Conservation (phyloP, 2,329 filamentous ascomycete genomes). For the Calonectria crousiana region DNA sequence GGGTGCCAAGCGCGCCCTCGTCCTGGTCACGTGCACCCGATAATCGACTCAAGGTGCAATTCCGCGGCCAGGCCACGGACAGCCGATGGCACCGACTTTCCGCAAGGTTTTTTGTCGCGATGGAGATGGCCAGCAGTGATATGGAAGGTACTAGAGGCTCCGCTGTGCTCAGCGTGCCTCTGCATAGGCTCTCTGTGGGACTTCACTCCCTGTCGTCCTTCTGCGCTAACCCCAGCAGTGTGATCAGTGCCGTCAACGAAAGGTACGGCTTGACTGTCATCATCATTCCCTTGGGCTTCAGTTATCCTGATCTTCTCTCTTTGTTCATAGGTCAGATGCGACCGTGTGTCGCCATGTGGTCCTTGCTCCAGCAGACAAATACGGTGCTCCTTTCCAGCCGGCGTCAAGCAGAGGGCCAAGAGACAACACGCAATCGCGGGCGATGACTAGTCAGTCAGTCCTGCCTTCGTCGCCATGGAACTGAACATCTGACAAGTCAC, state of each 20-base stretch:
- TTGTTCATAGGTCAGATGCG: conserved; percentile 29
- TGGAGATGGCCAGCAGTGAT: not conserved
- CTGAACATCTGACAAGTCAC: not conserved
- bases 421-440: conserved; percentile 33
- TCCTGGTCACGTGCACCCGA: not conserved
- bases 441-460: conserved; percentile 25
- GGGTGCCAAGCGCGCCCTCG: not conserved
- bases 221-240: not conserved
- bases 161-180: not conserved
- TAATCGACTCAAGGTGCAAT: not conserved
- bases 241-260: conserved; percentile 14
- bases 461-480: not conserved
- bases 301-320: not conserved
- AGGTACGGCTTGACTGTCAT: not conserved
- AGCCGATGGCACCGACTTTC: not conserved
- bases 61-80: not conserved
- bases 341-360: conserved; percentile 25
- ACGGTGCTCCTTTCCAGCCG: conserved; percentile 18
- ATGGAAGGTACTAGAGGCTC: not conserved
- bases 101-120: not conserved
- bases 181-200: not conserved
- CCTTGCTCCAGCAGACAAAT: conserved; percentile 23
- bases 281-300: not conserved
- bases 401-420: conserved; percentile 23
- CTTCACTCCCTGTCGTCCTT: not conserved